These are phyloP conservation scores for Colletotrichum sp. DNA, from an alignment of 2,329 filamentous ascomycete species.

Conservation along the genomic window DNA sequence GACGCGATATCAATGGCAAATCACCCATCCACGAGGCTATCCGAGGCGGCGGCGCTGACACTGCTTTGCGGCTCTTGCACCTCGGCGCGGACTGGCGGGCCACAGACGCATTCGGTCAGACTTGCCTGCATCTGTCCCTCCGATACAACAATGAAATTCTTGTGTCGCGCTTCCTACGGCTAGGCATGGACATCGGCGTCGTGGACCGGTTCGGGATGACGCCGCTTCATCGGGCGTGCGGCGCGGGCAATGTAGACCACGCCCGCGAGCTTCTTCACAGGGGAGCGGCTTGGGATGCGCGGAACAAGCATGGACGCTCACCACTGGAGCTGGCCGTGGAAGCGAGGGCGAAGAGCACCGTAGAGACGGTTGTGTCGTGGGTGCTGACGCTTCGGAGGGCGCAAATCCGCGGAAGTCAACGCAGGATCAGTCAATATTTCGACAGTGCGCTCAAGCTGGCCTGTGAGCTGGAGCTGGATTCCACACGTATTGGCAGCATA, in stretches of 20 bases:
- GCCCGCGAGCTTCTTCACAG: neutral
- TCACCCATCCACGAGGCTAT: neutral
- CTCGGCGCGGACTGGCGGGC: neutral
- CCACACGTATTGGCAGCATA: neutral
- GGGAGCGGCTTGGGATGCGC: neutral
- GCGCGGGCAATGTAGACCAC: neutral
- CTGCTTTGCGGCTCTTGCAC: neutral
- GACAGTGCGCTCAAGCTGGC: neutral
- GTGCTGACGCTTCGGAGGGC: accelerated
- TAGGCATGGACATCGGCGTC: neutral
- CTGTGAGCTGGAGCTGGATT: neutral
- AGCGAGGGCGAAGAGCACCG: neutral
- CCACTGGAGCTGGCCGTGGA: neutral
- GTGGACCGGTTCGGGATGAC: neutral
- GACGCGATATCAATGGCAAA: neutral
- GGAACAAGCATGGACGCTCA: neutral
- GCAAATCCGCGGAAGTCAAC: accelerated
- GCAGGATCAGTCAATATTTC: accelerated
- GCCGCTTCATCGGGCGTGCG: neutral
- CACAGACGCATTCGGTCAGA: neutral
- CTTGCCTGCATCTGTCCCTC: neutral
- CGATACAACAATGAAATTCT: neutral
- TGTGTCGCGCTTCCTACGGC: neutral
- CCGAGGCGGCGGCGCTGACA: neutral
- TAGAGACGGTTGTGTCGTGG: neutral